Percentiles rank a stretch among this genome's conserved stretches.
Conservation (phyloP, 73 alveolate genomes). For the Uronychia binucleata region DNA sequence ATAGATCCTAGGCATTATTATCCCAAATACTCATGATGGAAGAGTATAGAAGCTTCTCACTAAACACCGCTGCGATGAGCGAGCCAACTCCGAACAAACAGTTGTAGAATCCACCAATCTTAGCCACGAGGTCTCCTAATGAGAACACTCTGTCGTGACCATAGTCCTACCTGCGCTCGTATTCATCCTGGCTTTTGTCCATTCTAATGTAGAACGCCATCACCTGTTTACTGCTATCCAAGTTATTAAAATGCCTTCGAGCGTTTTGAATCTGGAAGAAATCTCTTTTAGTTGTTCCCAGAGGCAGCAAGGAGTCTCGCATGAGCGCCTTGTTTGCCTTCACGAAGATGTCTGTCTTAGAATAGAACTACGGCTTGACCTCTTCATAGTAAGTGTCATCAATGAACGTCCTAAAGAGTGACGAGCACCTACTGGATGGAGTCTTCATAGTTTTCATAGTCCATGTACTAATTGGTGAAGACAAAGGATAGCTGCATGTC, state of each 20-base stretch:
- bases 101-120: not conserved
- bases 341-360: not conserved
- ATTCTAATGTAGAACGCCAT: not conserved
- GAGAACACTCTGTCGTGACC: not conserved
- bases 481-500: not conserved
- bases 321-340: not conserved
- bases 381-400: not conserved
- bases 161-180: too few relatives aligned
- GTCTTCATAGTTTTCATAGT: not conserved
- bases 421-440: not conserved
- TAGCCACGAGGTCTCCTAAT: not conserved
- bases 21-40: not conserved
- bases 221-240: not conserved
- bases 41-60: not conserved
- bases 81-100: not conserved
- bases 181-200: not conserved
- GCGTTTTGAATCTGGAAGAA: not conserved
- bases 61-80: not conserved
- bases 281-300: not conserved
- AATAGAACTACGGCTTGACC: too few relatives aligned
- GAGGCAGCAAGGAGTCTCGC: not conserved
- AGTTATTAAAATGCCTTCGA: not conserved
- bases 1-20: too few relatives aligned
- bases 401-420: not conserved
- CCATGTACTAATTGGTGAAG: not conserved